phyloP scores from a whole-genome alignment of 768 basidiomycete genomes.

The Boletus pseudopeckii region DNA sequence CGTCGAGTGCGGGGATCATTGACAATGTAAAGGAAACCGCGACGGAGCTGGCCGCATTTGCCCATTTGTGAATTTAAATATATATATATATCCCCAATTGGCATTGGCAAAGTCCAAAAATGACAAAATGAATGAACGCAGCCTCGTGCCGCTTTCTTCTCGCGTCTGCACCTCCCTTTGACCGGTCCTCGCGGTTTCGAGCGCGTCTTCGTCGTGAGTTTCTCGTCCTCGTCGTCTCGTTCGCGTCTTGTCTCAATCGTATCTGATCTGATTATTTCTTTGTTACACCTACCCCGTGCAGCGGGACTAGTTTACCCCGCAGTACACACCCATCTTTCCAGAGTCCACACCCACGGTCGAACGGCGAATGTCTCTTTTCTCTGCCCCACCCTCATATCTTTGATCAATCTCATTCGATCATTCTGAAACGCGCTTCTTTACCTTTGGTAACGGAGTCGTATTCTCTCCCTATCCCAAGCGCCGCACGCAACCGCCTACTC shows the following conservation, averaged over 20 bases:
- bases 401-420: constrained; percentile 15
- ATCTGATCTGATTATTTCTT: not conserved
- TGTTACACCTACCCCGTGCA: not conserved
- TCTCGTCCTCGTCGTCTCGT: not conserved
- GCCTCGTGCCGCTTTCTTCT: constrained; percentile 1
- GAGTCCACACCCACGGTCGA: constrained; percentile 1
- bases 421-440: constrained; percentile 6
- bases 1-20: not conserved
- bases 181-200: constrained; percentile 3
- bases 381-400: constrained; percentile 1
- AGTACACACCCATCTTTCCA: constrained; percentile 3
- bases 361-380: constrained; percentile 25
- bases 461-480: not conserved
- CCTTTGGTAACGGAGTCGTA: not conserved
- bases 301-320: constrained; percentile 21
- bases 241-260: not conserved
- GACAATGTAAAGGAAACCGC: not conserved
- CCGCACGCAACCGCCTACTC: constrained; percentile 11
- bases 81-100: constrained; percentile 3
- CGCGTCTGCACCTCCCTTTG: constrained; percentile 5
- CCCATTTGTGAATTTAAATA: not conserved
- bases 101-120: constrained; percentile 2
- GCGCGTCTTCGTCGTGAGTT: constrained; percentile 10
- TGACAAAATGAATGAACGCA: not conserved
- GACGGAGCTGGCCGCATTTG: not conserved